Percentiles rank a stretch among this genome's conserved stretches.
Conservation (phyloP, 768 basidiomycete genomes). For the Symmetrospora coprosmae region DNA sequence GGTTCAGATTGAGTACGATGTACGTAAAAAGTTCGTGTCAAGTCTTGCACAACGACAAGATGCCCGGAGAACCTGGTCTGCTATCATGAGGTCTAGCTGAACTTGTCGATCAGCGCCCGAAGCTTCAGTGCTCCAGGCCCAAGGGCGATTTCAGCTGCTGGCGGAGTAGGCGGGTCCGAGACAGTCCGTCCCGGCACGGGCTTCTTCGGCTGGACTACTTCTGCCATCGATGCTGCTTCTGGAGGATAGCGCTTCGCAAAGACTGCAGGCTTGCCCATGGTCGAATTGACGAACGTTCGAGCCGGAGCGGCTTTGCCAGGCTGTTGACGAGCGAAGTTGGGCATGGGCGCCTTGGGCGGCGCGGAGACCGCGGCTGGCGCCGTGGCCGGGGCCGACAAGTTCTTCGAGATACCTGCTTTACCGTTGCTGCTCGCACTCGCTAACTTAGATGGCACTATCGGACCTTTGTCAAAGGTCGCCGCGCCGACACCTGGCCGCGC, state of each 20-base stretch:
- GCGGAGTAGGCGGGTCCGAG: no score
- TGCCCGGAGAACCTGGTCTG: no score
- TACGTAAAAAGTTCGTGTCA: no score
- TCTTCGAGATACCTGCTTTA: neutral
- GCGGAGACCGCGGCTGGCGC: neutral
- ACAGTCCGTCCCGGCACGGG: no score
- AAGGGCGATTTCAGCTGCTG: neutral
- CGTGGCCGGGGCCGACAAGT: neutral
- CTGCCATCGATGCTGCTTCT: neutral
- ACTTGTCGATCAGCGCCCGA: slow-evolving; percentile 5
- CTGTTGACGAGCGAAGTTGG: neutral
- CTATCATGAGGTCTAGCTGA: slow-evolving; percentile 4
- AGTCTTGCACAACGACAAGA: no score
- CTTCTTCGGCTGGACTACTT: neutral
- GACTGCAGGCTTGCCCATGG: slow-evolving; percentile 3
- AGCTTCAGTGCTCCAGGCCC: neutral
- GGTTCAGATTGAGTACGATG: no score
- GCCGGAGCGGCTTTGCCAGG: neutral
- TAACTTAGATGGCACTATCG: neutral
- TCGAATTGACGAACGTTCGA: neutral
- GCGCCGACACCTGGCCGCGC: neutral
- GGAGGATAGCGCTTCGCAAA: neutral
- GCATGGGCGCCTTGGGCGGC: neutral
- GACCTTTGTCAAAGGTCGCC: no score
- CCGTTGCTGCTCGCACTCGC: neutral